Conservation (phyloP, 2,329 filamentous ascomycete species). For the Colletotrichum coccodes region DNA sequence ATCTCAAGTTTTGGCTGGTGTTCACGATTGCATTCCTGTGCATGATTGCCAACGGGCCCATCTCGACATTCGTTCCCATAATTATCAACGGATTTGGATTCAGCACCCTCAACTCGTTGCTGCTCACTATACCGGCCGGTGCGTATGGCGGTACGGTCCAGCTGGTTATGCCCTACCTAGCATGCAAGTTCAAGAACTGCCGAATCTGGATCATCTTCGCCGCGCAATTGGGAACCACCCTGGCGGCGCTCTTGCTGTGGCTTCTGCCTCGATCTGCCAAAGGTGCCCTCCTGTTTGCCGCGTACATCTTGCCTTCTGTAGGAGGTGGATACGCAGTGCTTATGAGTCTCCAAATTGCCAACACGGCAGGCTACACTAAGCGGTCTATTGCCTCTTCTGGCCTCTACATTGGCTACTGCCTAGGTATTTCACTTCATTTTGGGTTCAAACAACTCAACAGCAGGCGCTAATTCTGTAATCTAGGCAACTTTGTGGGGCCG, state of each 20-base stretch:
- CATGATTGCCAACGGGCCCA: slow-evolving; percentile 55
- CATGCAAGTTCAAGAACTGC: slow-evolving; percentile 46
- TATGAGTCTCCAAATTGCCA: slow-evolving; percentile 60
- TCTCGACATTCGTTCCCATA: slow-evolving; percentile 55
- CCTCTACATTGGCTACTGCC: slow-evolving; percentile 61
- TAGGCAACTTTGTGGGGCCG: slow-evolving; percentile 55
- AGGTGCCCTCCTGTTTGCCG: slow-evolving; percentile 58
- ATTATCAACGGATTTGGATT: slow-evolving; percentile 58
- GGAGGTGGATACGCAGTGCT: slow-evolving; percentile 59
- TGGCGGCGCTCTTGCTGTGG: slow-evolving; percentile 55
- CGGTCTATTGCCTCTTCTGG: slow-evolving; percentile 57
- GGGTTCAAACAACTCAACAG: not conserved
- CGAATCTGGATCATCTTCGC: slow-evolving; percentile 50
- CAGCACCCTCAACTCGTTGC: slow-evolving; percentile 51
- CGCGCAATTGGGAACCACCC: slow-evolving; percentile 52
- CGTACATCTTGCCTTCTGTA: slow-evolving; percentile 56
- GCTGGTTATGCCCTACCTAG: slow-evolving; percentile 50
- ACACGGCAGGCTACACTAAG: slow-evolving; percentile 64
- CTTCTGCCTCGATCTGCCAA: slow-evolving; percentile 50
- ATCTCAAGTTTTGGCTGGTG: slow-evolving; percentile 50
- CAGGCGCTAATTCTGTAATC: not conserved
- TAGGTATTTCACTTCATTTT: slow-evolving; percentile 40
- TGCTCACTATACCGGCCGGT: slow-evolving; percentile 53
- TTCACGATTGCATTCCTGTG: slow-evolving; percentile 50
- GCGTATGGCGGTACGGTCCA: slow-evolving; percentile 48